phyloP scores from a whole-genome alignment of 352 stramenopile genomes.

The Pseudoperonospora humuli region DNA sequence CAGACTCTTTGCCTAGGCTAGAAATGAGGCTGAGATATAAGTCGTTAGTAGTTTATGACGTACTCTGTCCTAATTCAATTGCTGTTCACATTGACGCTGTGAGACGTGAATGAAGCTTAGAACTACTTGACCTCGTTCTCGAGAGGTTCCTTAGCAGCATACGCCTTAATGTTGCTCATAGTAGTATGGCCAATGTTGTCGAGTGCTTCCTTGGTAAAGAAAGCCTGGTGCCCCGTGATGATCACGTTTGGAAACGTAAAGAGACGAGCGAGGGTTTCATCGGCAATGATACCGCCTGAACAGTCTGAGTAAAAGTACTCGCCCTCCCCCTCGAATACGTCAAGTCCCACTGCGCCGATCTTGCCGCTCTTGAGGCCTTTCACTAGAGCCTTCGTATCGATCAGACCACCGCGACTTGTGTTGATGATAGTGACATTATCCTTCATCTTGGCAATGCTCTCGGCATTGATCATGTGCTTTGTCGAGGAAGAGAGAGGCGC shows the following conservation, averaged over 20 bases:
- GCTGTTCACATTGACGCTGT: too few relatives aligned
- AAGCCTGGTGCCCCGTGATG: conserved; percentile 74
- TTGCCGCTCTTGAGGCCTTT: conserved; percentile 77
- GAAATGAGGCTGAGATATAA: too few relatives aligned
- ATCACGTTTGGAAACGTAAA: conserved; percentile 82
- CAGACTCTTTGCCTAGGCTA: too few relatives aligned
- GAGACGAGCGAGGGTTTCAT: conserved; percentile 62
- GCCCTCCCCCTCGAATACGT: conserved; percentile 84
- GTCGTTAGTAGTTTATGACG: too few relatives aligned
- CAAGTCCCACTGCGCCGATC: conserved; percentile 67
- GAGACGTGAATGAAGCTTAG: too few relatives aligned
- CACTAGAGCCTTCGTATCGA: conserved; percentile 89
- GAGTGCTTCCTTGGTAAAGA: conserved; percentile 73
- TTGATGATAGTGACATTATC: conserved; percentile 91
- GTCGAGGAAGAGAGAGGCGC: conserved; percentile 94
- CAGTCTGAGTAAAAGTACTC: conserved; percentile 77
- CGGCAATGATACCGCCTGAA: conserved; percentile 54
- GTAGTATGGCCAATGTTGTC: conserved; percentile 65
- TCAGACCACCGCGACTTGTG: conserved; percentile 89
- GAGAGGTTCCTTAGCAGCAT: conserved; percentile 29
- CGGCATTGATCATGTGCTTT: conserved; percentile 83
- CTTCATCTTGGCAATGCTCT: conserved; percentile 85
- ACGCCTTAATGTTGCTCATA: conserved; percentile 68
- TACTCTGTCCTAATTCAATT: too few relatives aligned
- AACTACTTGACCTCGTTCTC: conserved; percentile 57